Evolutionary conservation across 768 basidiomycete species (phyloP), one percentile per base, ranked within the genome.

Genomic region (Ramaria sp.): DNA sequence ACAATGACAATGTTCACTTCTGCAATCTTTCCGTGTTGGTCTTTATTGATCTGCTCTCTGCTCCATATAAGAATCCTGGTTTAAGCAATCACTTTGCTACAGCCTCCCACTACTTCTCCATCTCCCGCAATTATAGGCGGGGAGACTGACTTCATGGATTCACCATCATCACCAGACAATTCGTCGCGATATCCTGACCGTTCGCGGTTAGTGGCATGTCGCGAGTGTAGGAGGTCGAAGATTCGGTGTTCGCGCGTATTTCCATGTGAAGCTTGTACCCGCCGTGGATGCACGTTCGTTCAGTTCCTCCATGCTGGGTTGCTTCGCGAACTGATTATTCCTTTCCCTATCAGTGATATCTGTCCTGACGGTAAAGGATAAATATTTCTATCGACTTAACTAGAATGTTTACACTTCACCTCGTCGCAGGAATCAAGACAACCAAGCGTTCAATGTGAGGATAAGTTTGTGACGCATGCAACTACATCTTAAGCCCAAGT

Each of bases 211-310:
- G 45, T 47, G 8, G 45, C 45, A 15, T 50, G 49, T 15, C 37
- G 49, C 27, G 49, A 50, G 30, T 50, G 49, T n/a, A 50, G 49
- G 24, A 50, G 49, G 24, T 34, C 28, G n/a, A 50, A 50, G 36
- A 50, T 50, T n/a, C 27, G 49, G 22, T 50, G 49, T 25, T 50
- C 49, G 7, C 25, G 49, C 15, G 16, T 16, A 20, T 36, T 50
- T 28, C 49, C 49, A 5, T 50, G 49, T 16, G 49, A 50, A 1
- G 49, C 49, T 20, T 50, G 49, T 36, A 37, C 30, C 8, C 49
- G 49, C 24, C 49, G 49, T 30, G 49, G 49, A 36, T 50, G 49
- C 49, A 37, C 49, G 49, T 50, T 15, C 15, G 49, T 36, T 24
- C 24, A 24, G 5, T 30, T 32, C 9, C 24, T 24, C 16, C 9